Conservation (phyloP, 2,329 filamentous ascomycete genomes). For the Aureobasidium leucospermi region DNA sequence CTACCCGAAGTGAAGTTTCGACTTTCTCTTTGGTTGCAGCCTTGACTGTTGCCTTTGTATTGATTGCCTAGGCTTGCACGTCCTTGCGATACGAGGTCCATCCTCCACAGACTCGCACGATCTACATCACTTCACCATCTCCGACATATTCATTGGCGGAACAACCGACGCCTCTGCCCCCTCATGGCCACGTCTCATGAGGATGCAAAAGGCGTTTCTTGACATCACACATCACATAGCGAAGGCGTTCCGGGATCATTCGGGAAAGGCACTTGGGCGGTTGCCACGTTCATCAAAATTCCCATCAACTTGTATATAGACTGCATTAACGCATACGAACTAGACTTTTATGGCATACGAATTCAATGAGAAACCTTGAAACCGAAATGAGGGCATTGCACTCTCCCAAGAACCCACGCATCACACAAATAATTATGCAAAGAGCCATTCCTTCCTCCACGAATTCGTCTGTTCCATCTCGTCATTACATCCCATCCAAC, state of each 20-base stretch:
- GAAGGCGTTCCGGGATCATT: background rate
- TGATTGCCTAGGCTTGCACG: background rate
- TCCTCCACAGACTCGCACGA: background rate
- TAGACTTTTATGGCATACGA: background rate
- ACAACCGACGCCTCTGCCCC: background rate
- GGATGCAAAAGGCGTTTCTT: background rate
- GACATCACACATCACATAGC: constrained; percentile 3
- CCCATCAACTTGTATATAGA: background rate
- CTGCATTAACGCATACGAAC: constrained; percentile 7
- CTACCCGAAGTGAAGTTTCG: background rate
- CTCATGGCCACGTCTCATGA: too few relatives aligned
- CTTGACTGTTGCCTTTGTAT: background rate
- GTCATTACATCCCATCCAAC: background rate
- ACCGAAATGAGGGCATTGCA: too few relatives aligned
- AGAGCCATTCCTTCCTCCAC: too few relatives aligned
- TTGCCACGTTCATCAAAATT: background rate
- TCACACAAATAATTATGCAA: background rate
- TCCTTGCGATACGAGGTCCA: background rate
- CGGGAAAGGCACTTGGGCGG: background rate
- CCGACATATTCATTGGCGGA: background rate
- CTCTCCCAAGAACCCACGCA: too few relatives aligned
- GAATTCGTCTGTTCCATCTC: background rate
- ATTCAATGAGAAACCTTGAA: background rate
- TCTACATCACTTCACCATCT: background rate
- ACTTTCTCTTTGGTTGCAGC: background rate